These are phyloP conservation scores for Yamadazyma takamatsuzukensis DNA, from an alignment of 805 yeast genomes.

Conservation along the genomic window DNA sequence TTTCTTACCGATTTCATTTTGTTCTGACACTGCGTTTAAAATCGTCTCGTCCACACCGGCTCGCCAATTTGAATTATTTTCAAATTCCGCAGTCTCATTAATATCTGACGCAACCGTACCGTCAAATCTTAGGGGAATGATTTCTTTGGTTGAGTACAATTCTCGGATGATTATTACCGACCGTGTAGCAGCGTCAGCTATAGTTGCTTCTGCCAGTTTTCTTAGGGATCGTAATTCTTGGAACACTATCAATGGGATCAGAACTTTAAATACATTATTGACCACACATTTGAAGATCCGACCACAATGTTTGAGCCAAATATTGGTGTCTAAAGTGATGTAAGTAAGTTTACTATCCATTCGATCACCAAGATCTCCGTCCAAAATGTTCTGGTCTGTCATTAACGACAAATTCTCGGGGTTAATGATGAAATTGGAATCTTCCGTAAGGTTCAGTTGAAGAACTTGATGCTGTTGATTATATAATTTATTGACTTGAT, in stretches of 20 bases:
- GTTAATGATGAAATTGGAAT: conserved; percentile 18
- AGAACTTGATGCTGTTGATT: conserved; percentile 19
- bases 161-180: conserved; percentile 74
- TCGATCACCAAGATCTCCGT: conserved; percentile 52
- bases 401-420: conserved; percentile 16
- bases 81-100: conserved; percentile 72
- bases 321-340: conserved; percentile 70
- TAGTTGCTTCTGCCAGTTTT: conserved; percentile 66
- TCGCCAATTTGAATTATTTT: conserved; percentile 69
- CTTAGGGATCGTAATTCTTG: conserved; percentile 72
- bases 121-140: conserved; percentile 62
- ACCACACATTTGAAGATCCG: conserved; percentile 66
- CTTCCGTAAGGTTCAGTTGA: conserved; percentile 12
- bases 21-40: conserved; percentile 45
- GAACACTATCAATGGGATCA: conserved; percentile 71
- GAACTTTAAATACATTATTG: conserved; percentile 53
- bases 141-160: conserved; percentile 51
- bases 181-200: conserved; percentile 77
- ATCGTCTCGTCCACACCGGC: conserved; percentile 69
- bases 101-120: conserved; percentile 66
- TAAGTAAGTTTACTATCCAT: conserved; percentile 57
- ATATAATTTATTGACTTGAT: conserved; percentile 14
- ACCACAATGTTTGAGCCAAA: conserved; percentile 81
- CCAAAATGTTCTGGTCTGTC: conserved; percentile 15
- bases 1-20: conserved; percentile 38